Percentiles rank a stretch among this genome's conserved stretches.
Conservation (phyloP, 2,329 filamentous ascomycete species). For the Aspergillus persii region DNA sequence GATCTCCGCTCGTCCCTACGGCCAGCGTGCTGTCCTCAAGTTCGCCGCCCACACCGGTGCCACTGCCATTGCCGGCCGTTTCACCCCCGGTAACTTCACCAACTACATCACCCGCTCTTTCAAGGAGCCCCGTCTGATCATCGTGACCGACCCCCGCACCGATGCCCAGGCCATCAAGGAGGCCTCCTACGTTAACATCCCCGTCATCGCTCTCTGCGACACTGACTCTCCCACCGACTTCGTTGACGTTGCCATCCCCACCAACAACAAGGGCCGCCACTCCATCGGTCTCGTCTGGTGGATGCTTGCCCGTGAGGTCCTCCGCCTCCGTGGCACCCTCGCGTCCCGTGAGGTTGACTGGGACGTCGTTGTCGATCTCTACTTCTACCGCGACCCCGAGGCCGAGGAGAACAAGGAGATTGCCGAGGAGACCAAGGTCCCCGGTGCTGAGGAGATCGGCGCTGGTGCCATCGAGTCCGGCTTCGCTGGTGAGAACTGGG, state of each 20-base stretch:
- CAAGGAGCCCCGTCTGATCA: constrained; percentile 99
- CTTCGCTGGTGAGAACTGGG: constrained; percentile 80
- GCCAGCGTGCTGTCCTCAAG: constrained; percentile 99
- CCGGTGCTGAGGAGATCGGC: constrained; percentile 81
- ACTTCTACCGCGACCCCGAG: constrained; percentile 99
- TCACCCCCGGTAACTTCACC: constrained; percentile 99
- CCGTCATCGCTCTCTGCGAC: constrained; percentile 98
- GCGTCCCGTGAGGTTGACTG: constrained; percentile 93
- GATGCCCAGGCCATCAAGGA: constrained; percentile 99
- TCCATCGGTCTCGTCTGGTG: constrained; percentile 99
- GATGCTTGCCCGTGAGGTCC: constrained; percentile 99
- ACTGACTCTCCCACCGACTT: constrained; percentile 99
- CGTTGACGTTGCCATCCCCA: constrained; percentile 99
- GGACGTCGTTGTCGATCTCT: constrained; percentile 99
- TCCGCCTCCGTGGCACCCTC: constrained; percentile 96
- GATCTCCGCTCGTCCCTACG: constrained; percentile 99
- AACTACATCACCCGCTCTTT: constrained; percentile 99
- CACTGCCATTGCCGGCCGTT: constrained; percentile 96
- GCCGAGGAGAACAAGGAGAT: constrained; percentile 97
- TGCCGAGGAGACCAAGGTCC: constrained; percentile 77
- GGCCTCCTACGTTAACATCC: constrained; percentile 99
- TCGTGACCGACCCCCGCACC: constrained; percentile 99
- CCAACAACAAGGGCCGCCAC: constrained; percentile 99
- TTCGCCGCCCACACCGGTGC: constrained; percentile 98
- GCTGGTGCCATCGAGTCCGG: constrained; percentile 73